Evolutionary conservation across 2,329 filamentous ascomycete species (phyloP), one percentile per base, ranked within the genome.

Genomic region (Ustulina deusta): DNA sequence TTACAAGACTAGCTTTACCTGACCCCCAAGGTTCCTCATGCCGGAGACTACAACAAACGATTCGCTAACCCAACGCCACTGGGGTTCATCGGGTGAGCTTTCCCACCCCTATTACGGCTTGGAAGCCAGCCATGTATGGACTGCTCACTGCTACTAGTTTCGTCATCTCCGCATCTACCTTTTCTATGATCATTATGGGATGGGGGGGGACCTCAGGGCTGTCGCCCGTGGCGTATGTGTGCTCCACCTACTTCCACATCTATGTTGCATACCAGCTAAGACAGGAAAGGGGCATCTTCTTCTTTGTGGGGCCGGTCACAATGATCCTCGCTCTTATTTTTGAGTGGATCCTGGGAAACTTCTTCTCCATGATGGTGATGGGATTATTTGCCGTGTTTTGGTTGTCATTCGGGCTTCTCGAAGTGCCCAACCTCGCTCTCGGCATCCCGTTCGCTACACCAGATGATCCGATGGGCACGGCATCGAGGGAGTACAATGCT

Each of bases 301-400:
- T 80, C 70, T 80, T 80, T 69, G 71, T 78, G 36, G 84, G 84
- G 0, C 84, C 84, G 0, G 74, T 85, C 11, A 80, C 86, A 54
- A 79, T 86, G n/a, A 72, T 82, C n/a, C 79, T 85, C 25, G 78
- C 81, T 22, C 81, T 83, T 46, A 81, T 86, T 10, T 85, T 85
- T 70, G 83, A 86, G 68, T 86, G 84, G 83, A 81, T 86, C 56
- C 81, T 83, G 77, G 82, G 81, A 5, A 84, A 84, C 72, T 84
- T 84, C 78, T 83, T 83, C 72, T 78, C 81, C 4, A 86, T 86
- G 84, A 84, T 85, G 79, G 82, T 84, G 0, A 83, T 84, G 76
- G 83, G 82, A 3, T 77, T 86, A 38, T 86, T 86, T 70, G 79
- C 80, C 44, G 83, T 75, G 29, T 76, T 86, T 73, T 86, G 84